Evolutionary conservation across 1,284 basidiomycete genomes (phyloP).

Genomic region (Veloboletus limbatus): DNA sequence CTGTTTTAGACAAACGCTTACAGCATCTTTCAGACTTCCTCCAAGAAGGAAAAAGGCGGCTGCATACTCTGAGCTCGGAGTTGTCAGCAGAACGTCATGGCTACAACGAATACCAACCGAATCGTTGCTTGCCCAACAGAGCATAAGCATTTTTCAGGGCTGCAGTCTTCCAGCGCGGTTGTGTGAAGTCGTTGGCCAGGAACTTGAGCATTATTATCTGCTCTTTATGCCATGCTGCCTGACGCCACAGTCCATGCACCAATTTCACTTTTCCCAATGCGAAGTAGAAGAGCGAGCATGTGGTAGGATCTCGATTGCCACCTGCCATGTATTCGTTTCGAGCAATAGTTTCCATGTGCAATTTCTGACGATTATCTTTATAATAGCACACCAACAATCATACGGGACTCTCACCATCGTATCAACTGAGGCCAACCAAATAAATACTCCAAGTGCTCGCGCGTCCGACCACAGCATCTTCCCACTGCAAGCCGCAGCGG

Average conservation of each 20-base stretch:
- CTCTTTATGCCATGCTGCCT: constrained; percentile 92
- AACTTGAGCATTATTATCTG: constrained; percentile 91
- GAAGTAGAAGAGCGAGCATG: constrained; percentile 92
- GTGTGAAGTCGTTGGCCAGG: constrained; percentile 85
- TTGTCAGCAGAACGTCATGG: constrained; percentile 8
- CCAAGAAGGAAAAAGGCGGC: constrained; percentile 97
- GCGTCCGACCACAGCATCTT: constrained; percentile 91
- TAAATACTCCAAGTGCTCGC: constrained; percentile 78
- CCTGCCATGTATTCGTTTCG: constrained; percentile 88
- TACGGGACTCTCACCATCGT: constrained; percentile 56
- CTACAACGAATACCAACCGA: constrained; percentile 52
- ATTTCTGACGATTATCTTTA: constrained; percentile 47
- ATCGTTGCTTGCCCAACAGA: constrained; percentile 87
- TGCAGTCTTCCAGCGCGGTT: constrained; percentile 86
- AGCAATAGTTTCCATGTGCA: constrained; percentile 87
- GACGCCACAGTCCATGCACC: constrained; percentile 93
- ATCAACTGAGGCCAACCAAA: constrained; percentile 84
- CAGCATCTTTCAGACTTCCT: constrained; percentile 85
- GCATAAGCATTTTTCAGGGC: constrained; percentile 97
- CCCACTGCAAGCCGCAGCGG: constrained; percentile 67
- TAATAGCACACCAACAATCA: constrained; percentile 1
- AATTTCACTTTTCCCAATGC: constrained; percentile 90
- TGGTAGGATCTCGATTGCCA: constrained; percentile 83
- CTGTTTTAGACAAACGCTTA: constrained; percentile 88
- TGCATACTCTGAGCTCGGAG: constrained; percentile 72